phyloP scores from a whole-genome alignment of 1,284 basidiomycete genomes.

The Fistulinella cinereoalba region DNA sequence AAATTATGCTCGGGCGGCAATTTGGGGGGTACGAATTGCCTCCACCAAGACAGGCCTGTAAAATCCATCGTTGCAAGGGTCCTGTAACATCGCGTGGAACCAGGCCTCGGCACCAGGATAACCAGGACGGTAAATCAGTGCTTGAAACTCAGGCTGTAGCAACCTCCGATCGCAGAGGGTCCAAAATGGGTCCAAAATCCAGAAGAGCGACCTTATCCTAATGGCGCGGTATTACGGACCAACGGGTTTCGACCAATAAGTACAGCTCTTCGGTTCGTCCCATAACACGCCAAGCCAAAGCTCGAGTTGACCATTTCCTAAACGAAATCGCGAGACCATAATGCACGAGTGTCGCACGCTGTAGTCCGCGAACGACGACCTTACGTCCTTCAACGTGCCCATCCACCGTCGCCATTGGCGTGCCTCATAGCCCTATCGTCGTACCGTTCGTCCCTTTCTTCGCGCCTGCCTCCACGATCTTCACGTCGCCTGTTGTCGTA shows the following conservation, averaged over 20 bases:
- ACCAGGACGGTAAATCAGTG: constrained; percentile 8
- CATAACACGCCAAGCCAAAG: constrained; percentile 40
- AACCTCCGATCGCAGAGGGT: constrained; percentile 17
- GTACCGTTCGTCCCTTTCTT: constrained; percentile 73
- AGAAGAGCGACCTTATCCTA: constrained; percentile 31
- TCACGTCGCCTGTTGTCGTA: constrained; percentile 57
- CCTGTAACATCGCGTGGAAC: constrained; percentile 8
- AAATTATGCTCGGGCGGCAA: too few species aligned
- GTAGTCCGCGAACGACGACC: constrained; percentile 41
- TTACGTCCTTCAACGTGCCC: constrained; percentile 53
- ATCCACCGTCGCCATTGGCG: constrained; percentile 70
- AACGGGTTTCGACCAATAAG: constrained; percentile 41
- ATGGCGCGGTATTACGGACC: constrained; percentile 35
- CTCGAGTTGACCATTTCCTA: constrained; percentile 40
- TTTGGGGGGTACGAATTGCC: too few species aligned
- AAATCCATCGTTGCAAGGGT: background rate
- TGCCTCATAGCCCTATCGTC: constrained; percentile 69
- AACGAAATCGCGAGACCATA: constrained; percentile 42
- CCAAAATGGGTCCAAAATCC: constrained; percentile 31
- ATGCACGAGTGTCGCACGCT: constrained; percentile 42
- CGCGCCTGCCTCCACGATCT: constrained; percentile 60
- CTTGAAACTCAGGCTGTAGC: constrained; percentile 25
- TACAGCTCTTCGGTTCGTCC: constrained; percentile 38
- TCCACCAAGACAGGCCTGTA: too few species aligned
- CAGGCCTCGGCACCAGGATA: constrained; percentile 9